Base-by-base conservation (phyloP, 768 basidiomycete genomes). In the Mycena venus region DNA sequence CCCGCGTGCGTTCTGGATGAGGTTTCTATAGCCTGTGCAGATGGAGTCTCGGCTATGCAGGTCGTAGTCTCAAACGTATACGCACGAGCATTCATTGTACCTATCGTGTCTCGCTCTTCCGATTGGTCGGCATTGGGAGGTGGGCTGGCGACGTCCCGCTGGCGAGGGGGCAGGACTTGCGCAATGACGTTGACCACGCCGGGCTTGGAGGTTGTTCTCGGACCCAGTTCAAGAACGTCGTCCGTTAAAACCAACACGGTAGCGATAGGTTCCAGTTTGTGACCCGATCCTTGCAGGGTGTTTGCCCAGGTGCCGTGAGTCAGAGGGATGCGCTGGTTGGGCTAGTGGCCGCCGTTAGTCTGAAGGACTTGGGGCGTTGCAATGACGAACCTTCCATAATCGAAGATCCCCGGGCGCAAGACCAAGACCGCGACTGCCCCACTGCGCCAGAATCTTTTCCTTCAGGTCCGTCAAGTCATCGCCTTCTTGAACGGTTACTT, bases 351-450 rank as follows among this genome's bases (percentile, higher is more conserved):
- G 1, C 42, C 1, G 42, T 44, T 17, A 17, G 6, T 44, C 4
- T 4, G 14, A 8, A 44, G 19, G 1, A 1, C 1, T 44, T 2
- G 2, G 42, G 42, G 19, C 4, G 1, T 44, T 31, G 25, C 3
- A 31, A 31, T 62, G 61, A 47, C 61, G 61, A 62, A 47, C 61
- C 61, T 44, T 62, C 61, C 61, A 62, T 47, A 62, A 62, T 47
- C 61, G 61, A 47, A 62, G 23, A 44, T 62, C 42, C 9, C 40
- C 14, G 2, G 60, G n/a, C 17, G 40, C 60, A 61, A 61, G 60
- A 61, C 27, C 60, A 2, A 15, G 10, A 40, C 36, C 40, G 23
- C 23, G 38, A 25, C 3, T 38, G 25, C 60, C 60, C 60, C 36
- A 38, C 36, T 38, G 3, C 36, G 4, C 36, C 36, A 38, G 36